phyloP scores from a whole-genome alignment of 116 monocot species.

The Phalaenopsis hybrid region DNA sequence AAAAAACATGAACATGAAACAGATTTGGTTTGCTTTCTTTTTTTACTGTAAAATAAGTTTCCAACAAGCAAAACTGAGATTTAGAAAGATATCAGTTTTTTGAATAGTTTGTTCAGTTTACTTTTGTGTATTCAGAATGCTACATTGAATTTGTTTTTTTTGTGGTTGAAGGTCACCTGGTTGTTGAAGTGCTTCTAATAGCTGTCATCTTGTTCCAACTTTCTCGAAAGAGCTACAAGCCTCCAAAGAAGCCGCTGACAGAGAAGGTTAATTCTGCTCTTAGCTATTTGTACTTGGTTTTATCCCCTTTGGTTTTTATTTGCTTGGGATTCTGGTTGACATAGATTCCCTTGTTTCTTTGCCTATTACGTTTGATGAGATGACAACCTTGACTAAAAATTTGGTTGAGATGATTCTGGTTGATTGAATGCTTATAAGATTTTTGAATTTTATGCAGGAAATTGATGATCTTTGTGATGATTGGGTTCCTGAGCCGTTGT shows the following conservation, averaged over 20 bases:
- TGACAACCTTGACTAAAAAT: background rate
- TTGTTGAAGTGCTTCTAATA: conserved; percentile 77
- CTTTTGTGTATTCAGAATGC: background rate
- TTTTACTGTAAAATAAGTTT: background rate
- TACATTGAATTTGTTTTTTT: conserved; percentile 13
- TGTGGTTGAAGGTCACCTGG: conserved; percentile 61
- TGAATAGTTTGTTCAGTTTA: background rate
- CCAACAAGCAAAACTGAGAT: background rate
- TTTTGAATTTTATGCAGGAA: conserved; percentile 40
- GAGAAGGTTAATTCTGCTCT: conserved; percentile 56
- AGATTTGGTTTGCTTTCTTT: background rate
- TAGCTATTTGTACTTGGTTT: background rate
- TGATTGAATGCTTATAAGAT: background rate
- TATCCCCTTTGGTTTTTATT: background rate
- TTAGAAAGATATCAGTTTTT: background rate
- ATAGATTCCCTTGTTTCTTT: background rate
- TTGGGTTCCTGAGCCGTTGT: conserved; percentile 92
- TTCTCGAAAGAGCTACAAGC: conserved; percentile 93
- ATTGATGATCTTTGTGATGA: conserved; percentile 96
- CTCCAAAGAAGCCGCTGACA: conserved; percentile 81
- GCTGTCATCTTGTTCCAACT: conserved; percentile 76
- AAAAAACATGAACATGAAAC: background rate
- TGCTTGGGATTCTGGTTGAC: background rate
- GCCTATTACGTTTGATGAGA: background rate
- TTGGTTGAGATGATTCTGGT: background rate